Percentiles rank a stretch among this genome's conserved stretches.
These are phyloP conservation scores for Sporobolomyces pararoseus DNA, from an alignment of 768 basidiomycete species.

Conservation along the genomic window DNA sequence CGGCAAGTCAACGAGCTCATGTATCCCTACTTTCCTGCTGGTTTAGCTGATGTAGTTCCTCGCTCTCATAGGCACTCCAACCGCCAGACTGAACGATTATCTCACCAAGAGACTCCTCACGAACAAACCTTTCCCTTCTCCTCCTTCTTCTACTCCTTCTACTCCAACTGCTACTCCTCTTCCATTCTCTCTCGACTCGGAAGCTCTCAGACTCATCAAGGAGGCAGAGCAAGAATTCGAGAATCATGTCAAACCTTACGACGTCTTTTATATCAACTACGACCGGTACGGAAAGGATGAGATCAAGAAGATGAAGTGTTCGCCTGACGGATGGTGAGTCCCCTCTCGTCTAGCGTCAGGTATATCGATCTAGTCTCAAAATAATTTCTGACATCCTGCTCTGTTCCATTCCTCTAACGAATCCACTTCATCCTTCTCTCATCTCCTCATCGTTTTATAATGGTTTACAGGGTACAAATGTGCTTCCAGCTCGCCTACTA, in stretches of 20 bases:
- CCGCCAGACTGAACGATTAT: slow-evolving; percentile 90
- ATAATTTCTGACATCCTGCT: too few species aligned
- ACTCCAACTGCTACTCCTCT: slow-evolving; percentile 50
- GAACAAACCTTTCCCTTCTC: slow-evolving; percentile 60
- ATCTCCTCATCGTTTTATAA: too few species aligned
- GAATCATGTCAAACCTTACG: slow-evolving; percentile 64
- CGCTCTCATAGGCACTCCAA: slow-evolving; percentile 60
- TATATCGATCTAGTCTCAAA: too few species aligned
- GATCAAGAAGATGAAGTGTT: slow-evolving; percentile 61
- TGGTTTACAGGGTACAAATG: slow-evolving; percentile 60
- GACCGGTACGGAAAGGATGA: slow-evolving; percentile 80
- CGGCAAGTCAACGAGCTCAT: slow-evolving; percentile 56
- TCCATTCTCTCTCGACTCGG: slow-evolving; percentile 62
- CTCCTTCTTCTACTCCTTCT: slow-evolving; percentile 34
- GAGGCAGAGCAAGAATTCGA: slow-evolving; percentile 67
- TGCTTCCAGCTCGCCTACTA: slow-evolving; percentile 93
- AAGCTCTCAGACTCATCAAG: slow-evolving; percentile 57
- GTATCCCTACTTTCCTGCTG: slow-evolving; percentile 62
- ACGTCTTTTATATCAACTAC: slow-evolving; percentile 77
- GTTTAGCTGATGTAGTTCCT: not conserved
- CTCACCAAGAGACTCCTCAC: slow-evolving; percentile 67
- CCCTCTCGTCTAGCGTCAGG: too few species aligned
- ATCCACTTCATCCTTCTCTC: too few species aligned
- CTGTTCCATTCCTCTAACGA: too few species aligned
- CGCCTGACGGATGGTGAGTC: slow-evolving; percentile 69